Conservation (phyloP, 768 basidiomycete genomes). For the Boletus edulis region DNA sequence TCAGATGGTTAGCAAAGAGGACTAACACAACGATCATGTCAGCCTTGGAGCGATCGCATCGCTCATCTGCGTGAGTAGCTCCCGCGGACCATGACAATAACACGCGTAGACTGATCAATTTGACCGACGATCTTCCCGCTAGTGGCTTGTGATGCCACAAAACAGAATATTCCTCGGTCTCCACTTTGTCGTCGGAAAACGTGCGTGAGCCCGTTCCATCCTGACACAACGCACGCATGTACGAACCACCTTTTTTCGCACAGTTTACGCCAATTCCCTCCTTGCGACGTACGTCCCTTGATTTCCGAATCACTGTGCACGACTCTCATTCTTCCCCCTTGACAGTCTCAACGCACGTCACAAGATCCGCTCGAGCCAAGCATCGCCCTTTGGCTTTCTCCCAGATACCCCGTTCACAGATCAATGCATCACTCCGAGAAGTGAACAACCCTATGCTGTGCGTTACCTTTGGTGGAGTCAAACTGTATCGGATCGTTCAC, state of each 20-base stretch:
- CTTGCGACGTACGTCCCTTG: constrained; percentile 22
- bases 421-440: background rate
- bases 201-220: constrained; percentile 3
- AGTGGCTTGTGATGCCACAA: constrained; percentile 22
- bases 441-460: background rate
- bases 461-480: background rate
- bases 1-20: background rate
- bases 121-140: background rate
- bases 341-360: constrained; percentile 22
- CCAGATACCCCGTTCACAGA: background rate
- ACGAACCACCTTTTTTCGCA: background rate
- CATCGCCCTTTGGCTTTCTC: constrained; percentile 3
- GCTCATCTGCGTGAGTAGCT: constrained; percentile 17
- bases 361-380: constrained; percentile 2
- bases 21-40: background rate
- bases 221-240: background rate
- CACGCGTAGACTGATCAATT: background rate
- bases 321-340: background rate
- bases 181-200: constrained; percentile 23
- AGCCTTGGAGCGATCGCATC: constrained; percentile 16
- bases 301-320: background rate
- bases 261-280: constrained; percentile 27
- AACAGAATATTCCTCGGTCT: constrained; percentile 26
- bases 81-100: background rate
- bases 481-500: background rate